A percentile compares a stretch with the other conserved stretches of the same genome.
phyloP scores from a whole-genome alignment of 2,329 filamentous ascomycete species.

The Diaporthe batatas region DNA sequence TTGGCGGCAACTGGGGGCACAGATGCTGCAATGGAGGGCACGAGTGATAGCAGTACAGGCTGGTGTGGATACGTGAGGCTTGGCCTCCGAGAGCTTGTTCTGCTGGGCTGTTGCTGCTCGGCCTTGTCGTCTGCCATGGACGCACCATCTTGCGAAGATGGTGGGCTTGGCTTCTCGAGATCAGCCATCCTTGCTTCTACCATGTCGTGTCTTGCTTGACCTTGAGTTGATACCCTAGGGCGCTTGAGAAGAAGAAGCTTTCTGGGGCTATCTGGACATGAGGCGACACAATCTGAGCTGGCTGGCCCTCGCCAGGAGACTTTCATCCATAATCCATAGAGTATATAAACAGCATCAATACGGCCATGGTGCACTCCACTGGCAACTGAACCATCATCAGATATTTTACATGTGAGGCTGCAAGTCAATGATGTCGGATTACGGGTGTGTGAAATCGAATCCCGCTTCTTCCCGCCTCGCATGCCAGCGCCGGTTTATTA shows the following conservation, averaged over 20 bases:
- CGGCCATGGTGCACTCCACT: neutral
- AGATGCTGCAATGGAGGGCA: constrained; percentile 11
- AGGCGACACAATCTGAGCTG: neutral
- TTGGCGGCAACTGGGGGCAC: neutral
- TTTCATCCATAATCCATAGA: neutral
- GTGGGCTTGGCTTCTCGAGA: neutral
- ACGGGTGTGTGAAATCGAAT: neutral
- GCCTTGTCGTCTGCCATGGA: neutral
- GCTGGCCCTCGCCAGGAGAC: neutral
- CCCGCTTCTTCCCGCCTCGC: neutral
- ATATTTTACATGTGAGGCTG: neutral
- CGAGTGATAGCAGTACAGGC: constrained; percentile 19
- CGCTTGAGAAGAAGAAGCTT: neutral
- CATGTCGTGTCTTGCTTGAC: neutral
- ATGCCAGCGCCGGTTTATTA: neutral
- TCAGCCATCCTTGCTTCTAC: neutral
- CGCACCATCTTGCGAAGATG: neutral
- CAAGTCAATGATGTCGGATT: constrained; percentile 7
- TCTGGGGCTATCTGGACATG: neutral
- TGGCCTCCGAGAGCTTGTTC: neutral
- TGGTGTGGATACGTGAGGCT: neutral
- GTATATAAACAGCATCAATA: neutral
- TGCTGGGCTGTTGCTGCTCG: neutral
- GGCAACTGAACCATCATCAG: neutral
- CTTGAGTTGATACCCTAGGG: neutral